These are phyloP conservation scores for Cutaneotrichosporon cavernicola DNA, from an alignment of 1,284 basidiomycete genomes.

Conservation along the genomic window DNA sequence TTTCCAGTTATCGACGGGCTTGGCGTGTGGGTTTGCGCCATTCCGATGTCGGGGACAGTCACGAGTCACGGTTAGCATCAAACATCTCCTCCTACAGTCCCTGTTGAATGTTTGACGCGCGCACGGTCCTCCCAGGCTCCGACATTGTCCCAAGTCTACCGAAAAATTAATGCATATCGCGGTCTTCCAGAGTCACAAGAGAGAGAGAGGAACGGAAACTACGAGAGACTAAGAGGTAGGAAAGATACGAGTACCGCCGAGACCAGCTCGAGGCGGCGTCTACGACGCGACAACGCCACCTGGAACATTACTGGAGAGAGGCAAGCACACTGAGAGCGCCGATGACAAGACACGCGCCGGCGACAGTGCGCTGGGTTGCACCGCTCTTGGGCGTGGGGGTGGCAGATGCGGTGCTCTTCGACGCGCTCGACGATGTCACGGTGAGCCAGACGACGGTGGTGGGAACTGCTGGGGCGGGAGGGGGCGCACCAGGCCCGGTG, in stretches of 20 bases:
- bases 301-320: slow-evolving; percentile 1
- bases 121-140: neutral
- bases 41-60: neutral
- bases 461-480: neutral
- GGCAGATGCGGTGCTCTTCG: neutral
- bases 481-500: neutral
- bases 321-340: neutral
- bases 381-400: neutral
- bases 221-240: neutral
- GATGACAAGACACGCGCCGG: neutral
- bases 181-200: neutral
- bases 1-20: too few species aligned
- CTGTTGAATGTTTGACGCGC: too few species aligned
- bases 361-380: neutral
- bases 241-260: neutral
- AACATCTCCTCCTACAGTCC: too few species aligned
- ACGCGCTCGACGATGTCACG: neutral
- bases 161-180: neutral
- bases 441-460: neutral
- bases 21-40: neutral
- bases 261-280: neutral
- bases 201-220: neutral
- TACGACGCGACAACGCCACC: neutral
- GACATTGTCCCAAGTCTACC: neutral
- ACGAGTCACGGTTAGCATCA: neutral